Conservation (phyloP, 2,329 filamentous ascomycete genomes). For the Penicillium aurantiogriseum region DNA sequence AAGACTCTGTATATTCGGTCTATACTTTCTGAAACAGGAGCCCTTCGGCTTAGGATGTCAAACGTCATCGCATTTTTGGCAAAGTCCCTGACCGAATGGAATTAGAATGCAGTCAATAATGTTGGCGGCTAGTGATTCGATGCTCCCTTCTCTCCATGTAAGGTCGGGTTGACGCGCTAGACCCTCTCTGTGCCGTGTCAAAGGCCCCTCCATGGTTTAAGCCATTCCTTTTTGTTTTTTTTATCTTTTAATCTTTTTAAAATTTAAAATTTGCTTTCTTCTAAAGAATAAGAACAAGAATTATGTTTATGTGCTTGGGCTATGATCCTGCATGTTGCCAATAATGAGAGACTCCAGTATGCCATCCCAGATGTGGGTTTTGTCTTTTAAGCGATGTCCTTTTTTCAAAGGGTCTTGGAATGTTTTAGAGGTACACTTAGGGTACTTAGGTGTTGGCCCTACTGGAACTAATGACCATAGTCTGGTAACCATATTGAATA, state of each 20-base stretch:
- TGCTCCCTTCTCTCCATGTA: constrained; percentile 14
- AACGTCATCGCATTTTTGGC: constrained; percentile 9
- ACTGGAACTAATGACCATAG: not conserved
- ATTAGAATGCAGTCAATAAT: constrained; percentile 13
- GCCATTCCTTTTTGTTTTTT: constrained; percentile 9
- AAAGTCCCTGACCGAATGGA: not conserved
- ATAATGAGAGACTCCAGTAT: not conserved
- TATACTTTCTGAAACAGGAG: not conserved
- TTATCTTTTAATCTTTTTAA: not conserved
- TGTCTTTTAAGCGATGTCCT: not conserved
- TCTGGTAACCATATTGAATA: not conserved
- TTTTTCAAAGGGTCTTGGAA: not conserved
- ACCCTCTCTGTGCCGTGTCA: constrained; percentile 23
- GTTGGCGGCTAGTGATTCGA: constrained; percentile 11
- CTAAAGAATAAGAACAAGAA: not conserved
- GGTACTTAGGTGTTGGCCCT: not conserved
- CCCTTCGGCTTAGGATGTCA: not conserved
- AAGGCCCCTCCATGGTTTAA: constrained; percentile 9
- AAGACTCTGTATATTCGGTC: not conserved
- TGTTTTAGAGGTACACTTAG: not conserved
- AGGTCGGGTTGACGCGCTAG: constrained; percentile 24
- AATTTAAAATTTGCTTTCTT: too few species aligned
- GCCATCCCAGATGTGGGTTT: not conserved
- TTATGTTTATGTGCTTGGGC: not conserved
- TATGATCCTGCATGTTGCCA: not conserved